Conservation (phyloP, 2,329 filamentous ascomycete genomes). For the Ophiostoma pallidulum region DNA sequence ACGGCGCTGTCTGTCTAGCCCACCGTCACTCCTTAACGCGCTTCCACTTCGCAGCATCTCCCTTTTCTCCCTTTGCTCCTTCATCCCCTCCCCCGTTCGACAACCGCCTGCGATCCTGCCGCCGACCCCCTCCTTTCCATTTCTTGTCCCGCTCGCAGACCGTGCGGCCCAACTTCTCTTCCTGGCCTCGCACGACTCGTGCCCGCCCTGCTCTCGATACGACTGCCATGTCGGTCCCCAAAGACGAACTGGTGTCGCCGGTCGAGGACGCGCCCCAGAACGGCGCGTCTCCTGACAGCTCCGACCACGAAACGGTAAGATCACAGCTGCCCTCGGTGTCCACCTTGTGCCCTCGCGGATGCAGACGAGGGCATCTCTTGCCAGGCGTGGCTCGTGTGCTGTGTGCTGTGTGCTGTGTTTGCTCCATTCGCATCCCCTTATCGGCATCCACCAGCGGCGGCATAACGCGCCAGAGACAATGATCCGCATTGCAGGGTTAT, state of each 20-base stretch:
- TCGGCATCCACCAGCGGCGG: not conserved
- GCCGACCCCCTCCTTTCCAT: not conserved
- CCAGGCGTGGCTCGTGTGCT: too few species aligned
- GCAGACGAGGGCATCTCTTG: too few species aligned
- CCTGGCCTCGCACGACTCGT: not conserved
- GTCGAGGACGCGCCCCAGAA: not conserved
- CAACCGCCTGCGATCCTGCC: not conserved
- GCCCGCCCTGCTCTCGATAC: not conserved
- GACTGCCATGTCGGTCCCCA: conserved; percentile 13
- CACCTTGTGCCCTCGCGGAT: not conserved
- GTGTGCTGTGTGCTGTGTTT: not conserved
- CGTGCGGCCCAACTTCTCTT: too few species aligned
- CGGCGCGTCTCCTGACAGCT: conserved; percentile 7
- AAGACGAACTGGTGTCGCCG: conserved; percentile 9
- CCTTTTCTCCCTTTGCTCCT: not conserved
- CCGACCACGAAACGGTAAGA: conserved; percentile 16
- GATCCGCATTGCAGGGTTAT: conserved; percentile 6
- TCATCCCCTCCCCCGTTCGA: too few species aligned
- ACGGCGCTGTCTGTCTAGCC: not conserved
- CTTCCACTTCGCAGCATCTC: not conserved
- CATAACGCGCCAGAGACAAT: not conserved
- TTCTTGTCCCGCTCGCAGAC: too few species aligned
- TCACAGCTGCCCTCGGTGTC: not conserved
- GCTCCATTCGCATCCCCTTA: not conserved
- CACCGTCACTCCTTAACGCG: not conserved